A percentile compares a stretch with the other conserved stretches of the same genome.
Conservation (phyloP, 1,284 basidiomycete species). For the Omphalotus olearius region DNA sequence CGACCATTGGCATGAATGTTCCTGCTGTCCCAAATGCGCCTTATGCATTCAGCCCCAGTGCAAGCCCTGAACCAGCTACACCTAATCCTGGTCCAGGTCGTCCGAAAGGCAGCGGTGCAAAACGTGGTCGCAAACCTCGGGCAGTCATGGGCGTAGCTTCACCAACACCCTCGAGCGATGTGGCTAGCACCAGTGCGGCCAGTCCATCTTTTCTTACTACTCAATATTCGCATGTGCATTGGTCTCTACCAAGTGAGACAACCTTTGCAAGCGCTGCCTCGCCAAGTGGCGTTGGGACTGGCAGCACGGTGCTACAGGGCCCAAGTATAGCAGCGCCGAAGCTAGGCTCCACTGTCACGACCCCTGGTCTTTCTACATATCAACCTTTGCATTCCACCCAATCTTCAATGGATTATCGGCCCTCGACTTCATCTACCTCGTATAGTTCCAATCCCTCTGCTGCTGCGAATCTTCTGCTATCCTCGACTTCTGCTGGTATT, state of each 20-base stretch:
- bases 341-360: conserved; percentile 6
- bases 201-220: conserved; percentile 15
- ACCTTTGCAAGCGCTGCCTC: conserved; percentile 18
- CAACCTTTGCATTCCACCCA: neutral
- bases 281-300: neutral
- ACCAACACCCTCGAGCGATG: conserved; percentile 18
- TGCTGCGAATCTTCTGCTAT: neutral
- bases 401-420: neutral
- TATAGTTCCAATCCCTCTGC: neutral
- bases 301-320: conserved; percentile 5
- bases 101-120: conserved; percentile 42
- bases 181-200: conserved; percentile 9
- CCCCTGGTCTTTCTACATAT: conserved; percentile 8
- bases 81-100: conserved; percentile 27
- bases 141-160: conserved; percentile 28
- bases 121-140: conserved; percentile 57
- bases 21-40: conserved; percentile 9
- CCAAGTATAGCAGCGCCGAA: conserved; percentile 12
- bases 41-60: conserved; percentile 7
- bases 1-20: neutral
- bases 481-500: neutral
- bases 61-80: conserved; percentile 14
- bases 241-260: conserved; percentile 26
- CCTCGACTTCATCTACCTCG: conserved; percentile 1
- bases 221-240: conserved; percentile 39